Conservation (phyloP, 163 green algal genomes). For the Prototheca stagnorum region DNA sequence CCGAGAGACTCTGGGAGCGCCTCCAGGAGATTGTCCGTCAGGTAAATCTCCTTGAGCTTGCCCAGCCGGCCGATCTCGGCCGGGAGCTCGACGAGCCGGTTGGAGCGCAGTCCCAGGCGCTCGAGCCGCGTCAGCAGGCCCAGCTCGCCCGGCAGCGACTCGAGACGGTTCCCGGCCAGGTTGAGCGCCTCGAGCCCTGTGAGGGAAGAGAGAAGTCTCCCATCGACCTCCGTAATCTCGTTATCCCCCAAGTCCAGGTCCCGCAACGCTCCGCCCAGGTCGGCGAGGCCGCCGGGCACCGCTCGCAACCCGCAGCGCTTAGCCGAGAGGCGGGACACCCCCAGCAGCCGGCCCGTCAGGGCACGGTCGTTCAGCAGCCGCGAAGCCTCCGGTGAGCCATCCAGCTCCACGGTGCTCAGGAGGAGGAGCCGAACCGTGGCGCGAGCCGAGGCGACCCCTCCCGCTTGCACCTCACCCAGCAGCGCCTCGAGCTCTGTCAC, state of each 20-base stretch:
- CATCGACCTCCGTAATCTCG: background rate
- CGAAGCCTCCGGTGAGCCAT: too few relatives aligned
- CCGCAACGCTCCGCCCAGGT: too few relatives aligned
- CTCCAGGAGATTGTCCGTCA: conserved; percentile 32
- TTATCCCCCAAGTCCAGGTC: conserved; percentile 2
- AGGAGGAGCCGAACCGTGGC: too few relatives aligned
- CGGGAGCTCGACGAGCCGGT: conserved; percentile 19
- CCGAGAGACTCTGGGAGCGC: conserved; percentile 24
- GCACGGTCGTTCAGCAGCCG: too few relatives aligned
- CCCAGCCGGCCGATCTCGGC: conserved; percentile 6
- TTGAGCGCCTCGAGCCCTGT: conserved; percentile 16
- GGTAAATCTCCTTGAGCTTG: conserved; percentile 25
- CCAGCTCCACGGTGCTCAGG: too few relatives aligned
- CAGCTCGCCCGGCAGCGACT: conserved; percentile 12
- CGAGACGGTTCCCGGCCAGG: conserved; percentile 22
- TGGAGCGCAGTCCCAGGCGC: conserved; percentile 36
- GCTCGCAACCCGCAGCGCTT: too few relatives aligned
- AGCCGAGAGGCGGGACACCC: too few relatives aligned
- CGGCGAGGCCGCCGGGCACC: too few relatives aligned
- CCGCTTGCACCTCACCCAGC: too few relatives aligned
- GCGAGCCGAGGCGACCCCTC: too few relatives aligned
- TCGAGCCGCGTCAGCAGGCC: conserved; percentile 18
- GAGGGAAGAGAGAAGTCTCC: background rate
- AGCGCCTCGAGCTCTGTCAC: too few relatives aligned
- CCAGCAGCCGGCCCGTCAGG: too few relatives aligned